Base-by-base conservation (phyloP, 306 rosid species). In the Sicyos baderoa region DNA sequence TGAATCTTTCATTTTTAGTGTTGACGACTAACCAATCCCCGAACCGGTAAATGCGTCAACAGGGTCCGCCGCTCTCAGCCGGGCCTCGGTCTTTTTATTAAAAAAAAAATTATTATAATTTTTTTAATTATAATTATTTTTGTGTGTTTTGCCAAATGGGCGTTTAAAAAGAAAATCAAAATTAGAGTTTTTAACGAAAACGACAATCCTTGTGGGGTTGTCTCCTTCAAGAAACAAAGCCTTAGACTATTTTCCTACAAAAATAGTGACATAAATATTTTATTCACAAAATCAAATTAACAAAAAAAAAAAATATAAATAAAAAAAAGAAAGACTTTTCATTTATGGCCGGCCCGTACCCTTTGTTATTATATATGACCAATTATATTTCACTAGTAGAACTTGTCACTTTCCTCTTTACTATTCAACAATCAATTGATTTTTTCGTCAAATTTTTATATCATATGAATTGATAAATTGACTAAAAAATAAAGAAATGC, bases 131-230 rank as follows among this genome's bases (percentile, higher is more conserved):
- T 12, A 7, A 40, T 40, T 5, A 42, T 18, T 19, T 18, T 12
- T 3, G 0, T 29, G 48, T 15, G 9, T 16, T 32, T 14, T 66
- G 71, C 71, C 71, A 66, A 66, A 47, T 47, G 71, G 71, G 7
- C 0, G 15, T 45, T 6, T 66, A 44, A 44, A 21, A 65, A 37
- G 4, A 19, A 64, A 64, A 19, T 44, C 4, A 64, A 64, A 44
- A 35, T 2, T 5, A 63, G 32, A 19, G 16, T 9, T 37, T 9
- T 37, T 63, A 18, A 37, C 69, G 52, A 40, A 63, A 63, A 63
- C 14, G 69, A 63, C 69, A 40, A 37, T 2, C 32, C 4, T 11
- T 17, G 70, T 63, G 70, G 70, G 53, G 35, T 27, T 62, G 68
- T 37, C 23, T 11, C 4, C 2, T 62, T 17, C 68, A 7, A n/a